Conservation (phyloP, 345 rosid genomes). For the Eucalyptus regnans region DNA sequence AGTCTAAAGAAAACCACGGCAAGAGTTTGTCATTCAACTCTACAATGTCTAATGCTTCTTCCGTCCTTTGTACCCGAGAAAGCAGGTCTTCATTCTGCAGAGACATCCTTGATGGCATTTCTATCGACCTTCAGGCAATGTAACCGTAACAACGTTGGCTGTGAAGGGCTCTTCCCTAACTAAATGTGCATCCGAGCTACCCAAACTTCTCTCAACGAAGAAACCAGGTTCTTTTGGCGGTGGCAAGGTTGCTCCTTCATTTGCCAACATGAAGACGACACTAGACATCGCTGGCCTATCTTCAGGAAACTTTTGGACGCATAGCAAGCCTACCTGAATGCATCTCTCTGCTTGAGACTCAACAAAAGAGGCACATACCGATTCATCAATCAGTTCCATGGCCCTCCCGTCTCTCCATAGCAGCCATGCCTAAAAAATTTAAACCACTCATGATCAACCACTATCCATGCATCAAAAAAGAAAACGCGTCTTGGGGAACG, state of each 20-base stretch:
- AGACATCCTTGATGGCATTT: too few relatives aligned
- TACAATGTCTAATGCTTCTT: too few relatives aligned
- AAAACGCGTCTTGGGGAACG: background rate
- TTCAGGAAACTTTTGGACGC: conserved; percentile 7
- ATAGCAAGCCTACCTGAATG: conserved; percentile 13
- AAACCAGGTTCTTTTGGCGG: conserved; percentile 12
- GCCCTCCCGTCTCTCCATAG: conserved; percentile 6
- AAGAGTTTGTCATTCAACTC: too few relatives aligned
- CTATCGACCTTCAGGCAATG: too few relatives aligned
- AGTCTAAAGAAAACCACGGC: too few relatives aligned
- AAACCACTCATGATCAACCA: background rate
- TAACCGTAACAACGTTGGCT: too few relatives aligned
- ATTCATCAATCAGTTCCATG: background rate
- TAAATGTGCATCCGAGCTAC: background rate
- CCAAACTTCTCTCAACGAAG: background rate
- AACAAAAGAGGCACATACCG: background rate
- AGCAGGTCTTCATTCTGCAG: too few relatives aligned
- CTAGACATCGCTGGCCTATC: conserved; percentile 6
- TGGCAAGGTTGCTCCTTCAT: conserved; percentile 2
- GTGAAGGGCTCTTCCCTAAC: background rate
- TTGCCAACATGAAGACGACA: conserved; percentile 4
- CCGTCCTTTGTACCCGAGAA: too few relatives aligned
- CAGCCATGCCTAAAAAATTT: conserved; percentile 7
- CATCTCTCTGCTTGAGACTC: background rate
- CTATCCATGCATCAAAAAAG: background rate